Conservation (phyloP, 1,284 basidiomycete species). For the Ganoderma resinaceum region DNA sequence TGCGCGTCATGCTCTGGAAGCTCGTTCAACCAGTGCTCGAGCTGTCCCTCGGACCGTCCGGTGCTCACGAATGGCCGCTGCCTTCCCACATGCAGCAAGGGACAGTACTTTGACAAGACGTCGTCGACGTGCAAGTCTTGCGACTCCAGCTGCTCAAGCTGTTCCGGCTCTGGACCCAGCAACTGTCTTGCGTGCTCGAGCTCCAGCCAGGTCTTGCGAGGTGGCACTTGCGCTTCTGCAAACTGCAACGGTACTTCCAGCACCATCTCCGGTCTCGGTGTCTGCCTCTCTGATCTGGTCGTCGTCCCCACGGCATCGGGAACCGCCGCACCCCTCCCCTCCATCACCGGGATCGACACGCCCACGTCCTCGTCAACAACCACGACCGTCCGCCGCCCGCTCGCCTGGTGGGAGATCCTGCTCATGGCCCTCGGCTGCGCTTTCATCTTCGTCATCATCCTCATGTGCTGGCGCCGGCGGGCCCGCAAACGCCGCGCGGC, state of each 20-base stretch:
- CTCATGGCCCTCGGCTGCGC: slow-evolving; percentile 82
- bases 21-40: slow-evolving; percentile 78
- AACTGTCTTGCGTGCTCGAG: slow-evolving; percentile 79
- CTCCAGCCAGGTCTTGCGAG: slow-evolving; percentile 63
- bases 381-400: slow-evolving; percentile 35
- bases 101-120: slow-evolving; percentile 74
- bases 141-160: slow-evolving; percentile 77
- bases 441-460: slow-evolving; percentile 72
- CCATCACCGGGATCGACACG: slow-evolving; percentile 58
- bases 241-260: slow-evolving; percentile 60
- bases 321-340: slow-evolving; percentile 58
- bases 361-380: slow-evolving; percentile 44
- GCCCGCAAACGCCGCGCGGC: slow-evolving; percentile 71
- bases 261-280: slow-evolving; percentile 73
- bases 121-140: slow-evolving; percentile 71
- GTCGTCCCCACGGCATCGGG: slow-evolving; percentile 56
- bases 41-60: slow-evolving; percentile 70
- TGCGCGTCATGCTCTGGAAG: slow-evolving; percentile 78
- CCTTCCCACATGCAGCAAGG: slow-evolving; percentile 74
- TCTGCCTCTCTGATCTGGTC: slow-evolving; percentile 80
- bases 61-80: slow-evolving; percentile 78
- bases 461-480: slow-evolving; percentile 73
- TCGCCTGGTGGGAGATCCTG: slow-evolving; percentile 84
- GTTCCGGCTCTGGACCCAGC: slow-evolving; percentile 66
- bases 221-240: slow-evolving; percentile 68